A percentile compares a stretch with the other conserved stretches of the same genome.
Conservation (phyloP, 2,329 filamentous ascomycete species). For the Karstenula rhodostoma region DNA sequence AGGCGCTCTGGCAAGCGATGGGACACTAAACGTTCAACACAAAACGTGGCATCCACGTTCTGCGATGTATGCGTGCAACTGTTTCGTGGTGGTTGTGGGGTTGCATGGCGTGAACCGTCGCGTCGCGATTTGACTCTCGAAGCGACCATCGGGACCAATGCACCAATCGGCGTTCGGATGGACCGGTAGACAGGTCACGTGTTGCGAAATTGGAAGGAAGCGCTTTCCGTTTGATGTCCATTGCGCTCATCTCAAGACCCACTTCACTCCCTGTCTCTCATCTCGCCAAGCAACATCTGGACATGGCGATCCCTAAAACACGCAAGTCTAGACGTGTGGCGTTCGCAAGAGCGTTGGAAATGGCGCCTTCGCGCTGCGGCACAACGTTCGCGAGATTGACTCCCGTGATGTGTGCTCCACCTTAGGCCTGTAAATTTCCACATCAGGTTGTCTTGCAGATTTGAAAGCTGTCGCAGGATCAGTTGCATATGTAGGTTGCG, state of each 20-base stretch:
- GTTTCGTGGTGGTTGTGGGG: background rate
- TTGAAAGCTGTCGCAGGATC: background rate
- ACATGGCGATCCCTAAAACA: constrained; percentile 7
- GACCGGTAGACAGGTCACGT: background rate
- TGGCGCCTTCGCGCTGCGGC: constrained; percentile 1
- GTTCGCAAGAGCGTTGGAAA: background rate
- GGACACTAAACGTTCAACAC: background rate
- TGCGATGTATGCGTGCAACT: background rate
- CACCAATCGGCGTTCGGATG: constrained; percentile 3
- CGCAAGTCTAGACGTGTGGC: constrained; percentile 14
- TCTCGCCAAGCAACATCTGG: constrained; percentile 17
- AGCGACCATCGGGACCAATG: background rate
- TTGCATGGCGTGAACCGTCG: background rate
- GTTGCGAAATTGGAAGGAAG: background rate
- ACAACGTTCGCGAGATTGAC: background rate
- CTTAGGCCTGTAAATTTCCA: constrained; percentile 15
- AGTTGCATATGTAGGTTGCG: constrained; percentile 8
- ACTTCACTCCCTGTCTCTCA: constrained; percentile 11
- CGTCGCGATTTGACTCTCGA: background rate
- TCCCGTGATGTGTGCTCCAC: constrained; percentile 11
- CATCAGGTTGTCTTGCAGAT: constrained; percentile 4
- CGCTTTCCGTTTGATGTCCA: constrained; percentile 43
- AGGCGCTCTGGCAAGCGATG: constrained; percentile 10
- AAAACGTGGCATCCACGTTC: constrained; percentile 7
- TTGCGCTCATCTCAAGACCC: constrained; percentile 24